Conservation (phyloP, 352 stramenopile genomes). For the Phytophthora capsici region DNA sequence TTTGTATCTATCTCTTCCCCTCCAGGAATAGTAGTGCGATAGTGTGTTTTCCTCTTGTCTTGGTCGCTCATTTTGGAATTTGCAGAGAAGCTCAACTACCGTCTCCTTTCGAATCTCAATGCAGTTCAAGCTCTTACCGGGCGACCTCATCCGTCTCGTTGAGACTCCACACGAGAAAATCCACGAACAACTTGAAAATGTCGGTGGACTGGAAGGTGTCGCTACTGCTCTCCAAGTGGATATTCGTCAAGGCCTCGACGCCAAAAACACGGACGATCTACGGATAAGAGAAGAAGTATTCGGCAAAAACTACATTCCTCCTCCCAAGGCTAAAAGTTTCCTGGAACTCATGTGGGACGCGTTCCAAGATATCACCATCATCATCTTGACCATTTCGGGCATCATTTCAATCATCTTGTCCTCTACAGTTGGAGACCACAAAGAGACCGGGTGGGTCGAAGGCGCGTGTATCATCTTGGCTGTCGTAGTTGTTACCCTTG, state of each 20-base stretch:
- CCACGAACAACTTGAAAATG: conserved; percentile 35
- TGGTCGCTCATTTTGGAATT: conserved; percentile 7
- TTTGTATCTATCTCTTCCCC: neutral
- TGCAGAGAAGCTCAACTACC: neutral
- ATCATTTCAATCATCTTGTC: conserved; percentile 81
- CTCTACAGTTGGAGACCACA: conserved; percentile 49
- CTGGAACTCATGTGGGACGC: conserved; percentile 88
- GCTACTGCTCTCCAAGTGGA: conserved; percentile 51
- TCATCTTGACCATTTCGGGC: conserved; percentile 86
- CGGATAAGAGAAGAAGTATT: conserved; percentile 48
- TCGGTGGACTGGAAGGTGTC: conserved; percentile 58
- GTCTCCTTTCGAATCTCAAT: conserved; percentile 7
- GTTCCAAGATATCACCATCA: conserved; percentile 90
- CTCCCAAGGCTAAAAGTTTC: conserved; percentile 56
- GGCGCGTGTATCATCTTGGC: conserved; percentile 88
- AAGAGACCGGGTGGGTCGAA: conserved; percentile 82
- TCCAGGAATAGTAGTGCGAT: conserved; percentile 2
- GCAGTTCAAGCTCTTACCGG: conserved; percentile 50
- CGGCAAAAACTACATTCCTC: conserved; percentile 65
- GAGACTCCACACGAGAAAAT: conserved; percentile 63
- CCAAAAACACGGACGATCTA: conserved; percentile 42
- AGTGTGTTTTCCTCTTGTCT: neutral
- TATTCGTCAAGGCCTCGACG: conserved; percentile 52
- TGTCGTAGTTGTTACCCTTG: conserved; percentile 85
- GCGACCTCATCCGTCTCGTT: conserved; percentile 67